phyloP scores from a whole-genome alignment of 1,284 basidiomycete species.

The Cerrena zonata region DNA sequence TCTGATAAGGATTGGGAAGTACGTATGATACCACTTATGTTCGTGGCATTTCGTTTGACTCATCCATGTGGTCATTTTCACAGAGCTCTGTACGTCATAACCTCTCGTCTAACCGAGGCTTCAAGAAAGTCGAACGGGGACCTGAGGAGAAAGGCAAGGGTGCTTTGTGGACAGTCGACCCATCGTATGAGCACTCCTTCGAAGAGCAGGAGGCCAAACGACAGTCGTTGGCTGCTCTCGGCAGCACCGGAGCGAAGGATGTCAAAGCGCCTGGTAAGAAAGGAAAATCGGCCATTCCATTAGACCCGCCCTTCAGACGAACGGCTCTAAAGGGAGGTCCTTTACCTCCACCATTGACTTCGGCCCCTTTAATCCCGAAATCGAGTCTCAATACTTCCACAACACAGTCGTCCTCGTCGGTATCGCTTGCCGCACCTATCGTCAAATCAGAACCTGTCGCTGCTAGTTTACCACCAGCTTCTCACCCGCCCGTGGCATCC shows the following conservation, averaged over 20 bases:
- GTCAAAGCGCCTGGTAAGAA: slow-evolving; percentile 40
- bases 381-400: slow-evolving; percentile 9
- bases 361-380: slow-evolving; percentile 46
- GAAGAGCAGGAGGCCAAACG: slow-evolving; percentile 63
- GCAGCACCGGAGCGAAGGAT: slow-evolving; percentile 31
- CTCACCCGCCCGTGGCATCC: slow-evolving; percentile 9
- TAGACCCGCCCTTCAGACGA: slow-evolving; percentile 60
- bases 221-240: slow-evolving; percentile 31
- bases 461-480: slow-evolving; percentile 7
- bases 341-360: slow-evolving; percentile 62
- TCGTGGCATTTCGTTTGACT: slow-evolving; percentile 12
- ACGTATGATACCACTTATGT: slow-evolving; percentile 22
- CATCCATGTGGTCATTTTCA: slow-evolving; percentile 14
- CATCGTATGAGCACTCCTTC: slow-evolving; percentile 59
- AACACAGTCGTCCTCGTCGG: slow-evolving; percentile 7
- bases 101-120: slow-evolving; percentile 81
- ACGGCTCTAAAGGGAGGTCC: slow-evolving; percentile 51
- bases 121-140: slow-evolving; percentile 79
- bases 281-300: slow-evolving; percentile 40
- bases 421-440: not conserved
- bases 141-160: slow-evolving; percentile 85
- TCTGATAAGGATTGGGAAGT: slow-evolving; percentile 77
- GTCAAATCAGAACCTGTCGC: slow-evolving; percentile 22
- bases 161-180: slow-evolving; percentile 83
- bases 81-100: slow-evolving; percentile 91